Percentiles rank a stretch among this genome's conserved stretches.
Evolutionary conservation across 257 asterid genomes (phyloP).

Genomic region (Gardenia jasminoides): DNA sequence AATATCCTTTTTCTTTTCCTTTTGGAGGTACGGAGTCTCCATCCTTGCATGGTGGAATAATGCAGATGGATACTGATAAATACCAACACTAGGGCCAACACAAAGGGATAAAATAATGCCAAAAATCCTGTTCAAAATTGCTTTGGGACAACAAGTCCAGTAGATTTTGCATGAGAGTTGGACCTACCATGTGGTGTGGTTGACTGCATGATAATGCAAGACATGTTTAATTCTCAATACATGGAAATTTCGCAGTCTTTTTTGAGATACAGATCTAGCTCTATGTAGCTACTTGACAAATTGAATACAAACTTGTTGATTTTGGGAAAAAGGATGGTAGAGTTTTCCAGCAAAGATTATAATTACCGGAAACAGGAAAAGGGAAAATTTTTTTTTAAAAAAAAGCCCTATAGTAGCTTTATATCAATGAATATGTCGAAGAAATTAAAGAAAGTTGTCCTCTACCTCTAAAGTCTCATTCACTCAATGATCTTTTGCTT

Average conservation of each 20-base stretch:
- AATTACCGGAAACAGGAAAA: not conserved
- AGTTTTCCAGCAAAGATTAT: not conserved
- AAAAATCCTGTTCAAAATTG: constrained; percentile 1
- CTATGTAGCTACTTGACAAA: not conserved
- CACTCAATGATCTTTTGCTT: not conserved
- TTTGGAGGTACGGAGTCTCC: constrained; percentile 8
- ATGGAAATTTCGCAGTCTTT: not conserved
- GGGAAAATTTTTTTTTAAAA: not conserved
- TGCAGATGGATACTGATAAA: not conserved
- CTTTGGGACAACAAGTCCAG: not conserved
- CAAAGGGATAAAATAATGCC: not conserved
- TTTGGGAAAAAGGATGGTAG: not conserved
- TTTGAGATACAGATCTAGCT: not conserved
- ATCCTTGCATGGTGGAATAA: constrained; percentile 16
- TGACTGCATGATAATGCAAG: constrained; percentile 3
- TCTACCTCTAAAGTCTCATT: not conserved
- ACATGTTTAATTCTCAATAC: not conserved
- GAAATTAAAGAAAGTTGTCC: not conserved
- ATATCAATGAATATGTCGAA: no score
- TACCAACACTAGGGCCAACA: constrained; percentile 14
- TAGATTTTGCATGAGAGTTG: constrained; percentile 10
- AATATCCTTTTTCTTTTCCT: not conserved
- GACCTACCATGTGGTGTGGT: constrained; percentile 26
- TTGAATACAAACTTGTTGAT: not conserved
- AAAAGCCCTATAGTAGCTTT: not conserved